Evolutionary conservation across 2,329 filamentous ascomycete species (phyloP).

Genomic region (Monosporascus sp.): DNA sequence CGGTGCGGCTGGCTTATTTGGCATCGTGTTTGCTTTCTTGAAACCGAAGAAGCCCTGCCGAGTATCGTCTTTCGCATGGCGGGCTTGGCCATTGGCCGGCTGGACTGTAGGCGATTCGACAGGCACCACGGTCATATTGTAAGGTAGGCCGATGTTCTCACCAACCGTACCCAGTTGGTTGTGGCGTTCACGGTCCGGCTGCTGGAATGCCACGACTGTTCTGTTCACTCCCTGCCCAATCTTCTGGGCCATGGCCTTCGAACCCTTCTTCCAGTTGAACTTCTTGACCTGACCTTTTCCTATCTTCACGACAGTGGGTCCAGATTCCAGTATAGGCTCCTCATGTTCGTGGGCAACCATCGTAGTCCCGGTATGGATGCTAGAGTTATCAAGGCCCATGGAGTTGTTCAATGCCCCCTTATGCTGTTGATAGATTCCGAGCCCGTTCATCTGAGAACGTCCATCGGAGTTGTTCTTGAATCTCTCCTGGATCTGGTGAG

Average conservation of each 20-base stretch:
- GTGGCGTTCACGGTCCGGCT: constrained; percentile 50
- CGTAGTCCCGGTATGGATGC: constrained; percentile 53
- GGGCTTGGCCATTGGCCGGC: constrained; percentile 26
- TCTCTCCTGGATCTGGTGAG: constrained; percentile 87
- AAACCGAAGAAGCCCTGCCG: constrained; percentile 63
- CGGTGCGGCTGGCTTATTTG: constrained; percentile 44
- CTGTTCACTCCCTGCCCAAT: constrained; percentile 92
- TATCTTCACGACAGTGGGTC: constrained; percentile 93
- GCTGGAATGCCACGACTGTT: constrained; percentile 71
- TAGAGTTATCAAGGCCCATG: constrained; percentile 46
- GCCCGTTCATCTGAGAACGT: constrained; percentile 44
- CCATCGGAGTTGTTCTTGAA: constrained; percentile 70
- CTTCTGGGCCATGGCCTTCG: constrained; percentile 88
- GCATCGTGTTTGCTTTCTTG: constrained; percentile 47
- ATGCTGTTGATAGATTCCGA: constrained; percentile 52
- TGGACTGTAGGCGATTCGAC: constrained; percentile 41
- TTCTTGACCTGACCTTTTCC: constrained; percentile 92
- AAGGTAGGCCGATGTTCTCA: constrained; percentile 65
- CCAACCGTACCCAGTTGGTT: constrained; percentile 46
- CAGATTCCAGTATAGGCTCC: constrained; percentile 61
- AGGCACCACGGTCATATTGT: constrained; percentile 60
- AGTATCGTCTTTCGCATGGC: constrained; percentile 26
- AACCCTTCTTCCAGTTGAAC: constrained; percentile 98
- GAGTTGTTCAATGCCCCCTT: constrained; percentile 48
- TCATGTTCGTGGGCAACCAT: constrained; percentile 58